Base-by-base conservation (phyloP, 2,329 filamentous ascomycete species). In the Ophiostoma himal-ulmi region DNA sequence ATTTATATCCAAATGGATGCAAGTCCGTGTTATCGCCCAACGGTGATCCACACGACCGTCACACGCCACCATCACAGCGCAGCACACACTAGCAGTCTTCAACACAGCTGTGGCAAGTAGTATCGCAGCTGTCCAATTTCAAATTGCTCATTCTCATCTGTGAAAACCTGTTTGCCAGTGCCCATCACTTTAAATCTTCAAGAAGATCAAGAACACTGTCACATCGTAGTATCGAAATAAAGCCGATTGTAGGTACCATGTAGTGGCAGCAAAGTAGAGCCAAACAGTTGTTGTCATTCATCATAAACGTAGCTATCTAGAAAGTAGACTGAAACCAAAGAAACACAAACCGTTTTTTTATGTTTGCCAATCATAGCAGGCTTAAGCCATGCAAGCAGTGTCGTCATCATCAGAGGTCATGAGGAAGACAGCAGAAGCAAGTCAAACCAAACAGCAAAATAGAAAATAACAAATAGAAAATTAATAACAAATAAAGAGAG, bases 1-100 rank as follows among this genome's bases (percentile, higher is more conserved):
- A 30, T 39, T 13, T 13, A 39, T 13, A 39, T 39, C 37, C 11
- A 8, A 39, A 39, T 39, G 37, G 37, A 10, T 39, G 11, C 37
- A 39, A n/a, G 20, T 22, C 48, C n/a, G 52, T 57, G 22, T 26
- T 57, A 22, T 54, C 26, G 48, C 48, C 52, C 52, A 57, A 57
- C 52, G 52, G 52, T 57, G 52, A 57, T 57, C 52, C 30, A 48
- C 44, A 17, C 44, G 6, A 17, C 52, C n/a, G n/a, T 57, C 52
- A 57, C 52, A 57, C 52, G 52, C 52, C 52, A 57, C 52, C 52
- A 22, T 57, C 52, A 57, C 52, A 57, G 22, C 52, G n/a, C 52
- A n/a, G 44, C 44, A 20, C 11, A 10, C 39, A 44, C 39, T 44
- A 14, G 39, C 7, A 13, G 39, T 17, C 39, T 44, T 44, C 14